These are phyloP conservation scores for Vigna radiata DNA, from an alignment of 306 rosid species.

Conservation along the genomic window DNA sequence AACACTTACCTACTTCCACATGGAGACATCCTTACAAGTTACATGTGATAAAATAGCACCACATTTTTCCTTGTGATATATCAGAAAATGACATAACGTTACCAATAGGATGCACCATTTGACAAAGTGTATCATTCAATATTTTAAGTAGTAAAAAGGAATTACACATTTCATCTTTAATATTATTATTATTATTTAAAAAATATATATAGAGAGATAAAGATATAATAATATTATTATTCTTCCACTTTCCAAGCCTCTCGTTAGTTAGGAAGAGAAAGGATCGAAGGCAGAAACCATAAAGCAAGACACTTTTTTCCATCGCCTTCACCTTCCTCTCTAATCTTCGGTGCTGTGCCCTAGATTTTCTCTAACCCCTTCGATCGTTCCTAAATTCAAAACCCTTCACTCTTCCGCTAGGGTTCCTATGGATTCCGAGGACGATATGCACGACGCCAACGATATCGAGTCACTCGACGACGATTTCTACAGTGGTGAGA, in stretches of 20 bases:
- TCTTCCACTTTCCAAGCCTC: slow-evolving; percentile 24
- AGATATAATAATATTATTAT: not conserved
- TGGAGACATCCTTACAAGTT: no score
- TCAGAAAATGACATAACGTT: no score
- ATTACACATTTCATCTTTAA: no score
- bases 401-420: not conserved
- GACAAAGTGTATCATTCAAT: no score
- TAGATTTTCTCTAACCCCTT: slow-evolving; percentile 46
- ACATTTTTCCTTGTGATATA: no score
- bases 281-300: slow-evolving; percentile 35
- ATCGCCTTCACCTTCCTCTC: not conserved
- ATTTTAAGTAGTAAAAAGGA: no score
- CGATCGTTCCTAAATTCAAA: slow-evolving; percentile 22
- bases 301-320: slow-evolving; percentile 30
- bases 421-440: slow-evolving; percentile 57
- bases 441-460: slow-evolving; percentile 78
- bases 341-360: slow-evolving; percentile 40
- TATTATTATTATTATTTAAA: no score
- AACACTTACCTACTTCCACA: no score
- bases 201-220: no score
- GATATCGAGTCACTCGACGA: slow-evolving; percentile 77
- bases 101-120: no score
- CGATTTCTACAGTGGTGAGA: slow-evolving; percentile 87
- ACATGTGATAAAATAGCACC: no score
- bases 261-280: slow-evolving; percentile 17